phyloP scores from a whole-genome alignment of 257 asterid species.

The Buddleja alternifolia region DNA sequence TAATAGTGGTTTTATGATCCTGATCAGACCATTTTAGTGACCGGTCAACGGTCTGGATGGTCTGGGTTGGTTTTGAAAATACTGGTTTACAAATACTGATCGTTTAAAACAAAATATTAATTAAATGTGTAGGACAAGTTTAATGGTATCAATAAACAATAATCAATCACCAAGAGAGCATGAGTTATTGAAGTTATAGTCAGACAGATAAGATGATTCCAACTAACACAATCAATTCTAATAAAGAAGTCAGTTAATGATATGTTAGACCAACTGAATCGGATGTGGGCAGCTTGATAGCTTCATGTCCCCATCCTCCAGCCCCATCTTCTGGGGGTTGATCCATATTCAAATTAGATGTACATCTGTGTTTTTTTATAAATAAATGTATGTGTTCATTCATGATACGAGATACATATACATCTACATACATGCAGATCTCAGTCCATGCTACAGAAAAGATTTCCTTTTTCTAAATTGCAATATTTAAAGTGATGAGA shows the following conservation, averaged over 20 bases:
- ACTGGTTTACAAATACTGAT: no score
- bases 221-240: background rate
- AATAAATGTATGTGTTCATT: background rate
- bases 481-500: background rate
- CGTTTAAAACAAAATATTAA: background rate
- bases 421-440: background rate
- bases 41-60: no score
- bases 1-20: no score
- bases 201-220: slow-evolving; percentile 6
- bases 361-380: background rate
- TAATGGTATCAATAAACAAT: background rate
- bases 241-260: background rate
- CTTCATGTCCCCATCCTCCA: background rate
- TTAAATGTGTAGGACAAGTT: background rate
- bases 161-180: background rate
- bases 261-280: background rate
- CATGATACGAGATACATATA: background rate
- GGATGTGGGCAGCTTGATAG: slow-evolving; percentile 3
- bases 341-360: background rate
- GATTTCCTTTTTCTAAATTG: background rate
- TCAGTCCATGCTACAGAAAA: background rate
- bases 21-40: no score
- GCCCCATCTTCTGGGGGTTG: slow-evolving; percentile 11
- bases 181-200: background rate
- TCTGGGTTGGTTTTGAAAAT: no score